Evolutionary conservation across 2,329 filamentous ascomycete genomes (phyloP), one percentile per base, ranked within the genome.

Genomic region (Aspergillus calidoustus): DNA sequence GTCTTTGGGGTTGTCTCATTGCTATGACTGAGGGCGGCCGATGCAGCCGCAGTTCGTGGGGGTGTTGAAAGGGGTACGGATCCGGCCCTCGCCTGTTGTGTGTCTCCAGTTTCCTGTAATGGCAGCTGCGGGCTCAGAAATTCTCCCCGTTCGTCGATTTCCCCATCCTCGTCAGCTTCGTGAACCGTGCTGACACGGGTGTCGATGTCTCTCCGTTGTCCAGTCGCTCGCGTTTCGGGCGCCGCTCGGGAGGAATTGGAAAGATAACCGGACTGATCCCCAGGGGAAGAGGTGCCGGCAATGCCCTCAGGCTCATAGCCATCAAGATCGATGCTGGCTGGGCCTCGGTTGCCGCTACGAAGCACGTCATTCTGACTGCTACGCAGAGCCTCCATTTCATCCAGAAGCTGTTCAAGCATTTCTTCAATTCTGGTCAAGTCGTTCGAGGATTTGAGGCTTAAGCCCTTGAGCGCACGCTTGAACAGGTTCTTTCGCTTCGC

Each of bases 401-500:
- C 91, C 22, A 99, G 86, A 23, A 99, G 85, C 73, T 97, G 93
- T 76, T 95, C 91, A 38, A 99, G 85, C 90, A 95, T 94, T 63
- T 92, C 90, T 76, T 95, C 92, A 64, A 97, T 97, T 69, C 92
- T 91, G 66, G 88, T 87, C 55, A 97, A 85, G 69, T 99, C 95
- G 70, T 91, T 94, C 7, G 90, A 89, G 55, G 92, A 94, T 80
- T 95, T 96, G 72, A 90, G 86, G 69, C 92, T 92, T 54, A 99
- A 82, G 3, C 93, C 93, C 74, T 96, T 94, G 54, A 99, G 83
- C n/a, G 95, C 95, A 65, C 94, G 89, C 71, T 90, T 91, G 80
- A 98, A 95, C n/a, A 99, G 86, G 73, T 92, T 97, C 78, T 92
- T 91, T 74, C 92, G 93, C 85, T 97, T 97, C 49, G 86, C 83